These are phyloP conservation scores for Aquilaria sinensis DNA, from an alignment of 345 rosid genomes.

Conservation along the genomic window DNA sequence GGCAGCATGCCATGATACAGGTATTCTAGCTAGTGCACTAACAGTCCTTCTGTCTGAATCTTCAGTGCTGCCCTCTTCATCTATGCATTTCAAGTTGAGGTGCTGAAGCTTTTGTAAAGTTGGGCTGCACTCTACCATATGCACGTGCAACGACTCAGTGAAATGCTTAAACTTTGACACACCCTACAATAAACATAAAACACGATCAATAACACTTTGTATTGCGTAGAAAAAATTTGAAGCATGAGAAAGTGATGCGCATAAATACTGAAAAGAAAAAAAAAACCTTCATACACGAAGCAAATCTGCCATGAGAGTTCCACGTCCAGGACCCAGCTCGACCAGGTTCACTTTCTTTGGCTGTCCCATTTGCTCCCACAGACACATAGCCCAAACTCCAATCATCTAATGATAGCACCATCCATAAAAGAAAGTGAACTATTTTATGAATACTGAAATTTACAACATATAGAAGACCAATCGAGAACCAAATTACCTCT, in stretches of 20 bases:
- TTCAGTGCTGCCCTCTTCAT: constrained; percentile 25
- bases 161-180: constrained; percentile 65
- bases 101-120: constrained; percentile 67
- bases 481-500: constrained; percentile 42
- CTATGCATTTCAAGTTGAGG: constrained; percentile 52
- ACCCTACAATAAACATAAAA: constrained; percentile 44
- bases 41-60: constrained; percentile 32
- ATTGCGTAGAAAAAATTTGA: no score
- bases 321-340: constrained; percentile 95
- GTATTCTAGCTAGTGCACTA: constrained; percentile 54
- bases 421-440: constrained; percentile 2
- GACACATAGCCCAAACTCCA: constrained; percentile 88
- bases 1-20: constrained; percentile 74
- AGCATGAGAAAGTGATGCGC: neutral
- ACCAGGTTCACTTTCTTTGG: constrained; percentile 72
- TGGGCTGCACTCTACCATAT: constrained; percentile 93
- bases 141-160: constrained; percentile 71
- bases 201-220: neutral
- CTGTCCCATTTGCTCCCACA: constrained; percentile 95
- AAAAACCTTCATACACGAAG: constrained; percentile 54
- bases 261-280: neutral
- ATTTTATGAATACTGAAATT: neutral
- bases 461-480: neutral
- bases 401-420: constrained; percentile 45
- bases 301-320: constrained; percentile 92